These are phyloP conservation scores for Candida sanyaensis DNA, from an alignment of 1,139 yeast genomes.

Conservation along the genomic window DNA sequence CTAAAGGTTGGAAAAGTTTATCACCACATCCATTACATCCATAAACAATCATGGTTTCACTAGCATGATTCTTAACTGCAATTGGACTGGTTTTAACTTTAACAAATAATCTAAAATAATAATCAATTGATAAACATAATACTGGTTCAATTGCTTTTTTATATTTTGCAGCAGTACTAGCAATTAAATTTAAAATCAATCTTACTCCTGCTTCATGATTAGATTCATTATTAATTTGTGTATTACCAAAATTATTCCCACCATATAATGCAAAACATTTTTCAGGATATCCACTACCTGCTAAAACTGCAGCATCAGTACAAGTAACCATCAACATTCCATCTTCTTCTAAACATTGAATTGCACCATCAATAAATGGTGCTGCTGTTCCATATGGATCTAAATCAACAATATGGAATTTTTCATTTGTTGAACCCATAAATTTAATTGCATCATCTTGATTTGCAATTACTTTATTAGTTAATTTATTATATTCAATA, in stretches of 20 bases:
- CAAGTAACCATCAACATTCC: constrained; percentile 90
- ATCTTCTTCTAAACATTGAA: constrained; percentile 76
- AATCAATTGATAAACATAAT: constrained; percentile 82
- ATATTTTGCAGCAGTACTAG: constrained; percentile 85
- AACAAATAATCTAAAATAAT: constrained; percentile 84
- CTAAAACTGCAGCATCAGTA: constrained; percentile 93
- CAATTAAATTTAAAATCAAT: constrained; percentile 73
- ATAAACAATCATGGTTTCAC: constrained; percentile 75
- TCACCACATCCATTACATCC: constrained; percentile 90
- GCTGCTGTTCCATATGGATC: constrained; percentile 98
- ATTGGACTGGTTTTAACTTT: constrained; percentile 76
- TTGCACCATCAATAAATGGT: constrained; percentile 89
- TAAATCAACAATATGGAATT: constrained; percentile 83
- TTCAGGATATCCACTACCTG: constrained; percentile 96
- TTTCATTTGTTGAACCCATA: constrained; percentile 52
- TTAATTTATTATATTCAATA: constrained; percentile 63
- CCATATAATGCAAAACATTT: constrained; percentile 95
- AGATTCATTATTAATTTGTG: constrained; percentile 73
- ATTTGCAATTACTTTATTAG: constrained; percentile 57
- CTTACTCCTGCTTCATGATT: constrained; percentile 94
- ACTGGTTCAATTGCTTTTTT: constrained; percentile 87
- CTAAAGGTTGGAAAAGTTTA: constrained; percentile 69
- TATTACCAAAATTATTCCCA: constrained; percentile 67
- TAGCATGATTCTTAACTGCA: constrained; percentile 72
- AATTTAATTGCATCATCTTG: constrained; percentile 86